These are phyloP conservation scores for Dactylis glomerata DNA, from an alignment of 176 grass and related monocot species.

Conservation along the genomic window DNA sequence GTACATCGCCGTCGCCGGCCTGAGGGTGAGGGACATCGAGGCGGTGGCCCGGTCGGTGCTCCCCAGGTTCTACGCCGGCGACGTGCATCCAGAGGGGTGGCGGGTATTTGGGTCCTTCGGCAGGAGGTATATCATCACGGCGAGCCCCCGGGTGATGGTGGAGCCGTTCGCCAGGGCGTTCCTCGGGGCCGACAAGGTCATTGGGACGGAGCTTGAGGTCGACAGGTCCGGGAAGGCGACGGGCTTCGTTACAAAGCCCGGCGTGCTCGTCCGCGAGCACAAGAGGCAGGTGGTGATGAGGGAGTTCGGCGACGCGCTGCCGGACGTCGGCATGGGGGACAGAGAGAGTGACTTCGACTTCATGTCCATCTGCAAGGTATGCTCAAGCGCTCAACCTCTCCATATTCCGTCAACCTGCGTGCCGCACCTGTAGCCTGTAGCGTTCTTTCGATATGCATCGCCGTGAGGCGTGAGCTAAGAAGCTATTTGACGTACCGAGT, in stretches of 20 bases:
- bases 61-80: slow-evolving; percentile 74
- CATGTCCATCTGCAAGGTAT: slow-evolving; percentile 76
- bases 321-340: slow-evolving; percentile 66
- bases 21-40: slow-evolving; percentile 47
- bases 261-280: slow-evolving; percentile 52
- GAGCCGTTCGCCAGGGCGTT: slow-evolving; percentile 57
- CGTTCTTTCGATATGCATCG: not conserved
- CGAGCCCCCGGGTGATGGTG: slow-evolving; percentile 60
- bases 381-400: not conserved
- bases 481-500: too few relatives aligned
- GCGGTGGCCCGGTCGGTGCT: slow-evolving; percentile 61
- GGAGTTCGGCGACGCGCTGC: slow-evolving; percentile 55
- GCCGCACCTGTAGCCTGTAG: not conserved
- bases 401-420: not conserved
- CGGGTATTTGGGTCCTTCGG: slow-evolving; percentile 69
- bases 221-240: slow-evolving; percentile 43
- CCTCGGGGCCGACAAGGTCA: slow-evolving; percentile 45
- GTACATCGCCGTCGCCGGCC: slow-evolving; percentile 58
- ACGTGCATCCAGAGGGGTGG: slow-evolving; percentile 92
- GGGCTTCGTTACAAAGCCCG: slow-evolving; percentile 43
- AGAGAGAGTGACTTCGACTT: slow-evolving; percentile 69
- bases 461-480: not conserved
- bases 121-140: slow-evolving; percentile 55
- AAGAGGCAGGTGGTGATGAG: slow-evolving; percentile 53
- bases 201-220: slow-evolving; percentile 74